Conservation (phyloP, 2,329 filamentous ascomycete species). For the Teratosphaeria zuluensis region DNA sequence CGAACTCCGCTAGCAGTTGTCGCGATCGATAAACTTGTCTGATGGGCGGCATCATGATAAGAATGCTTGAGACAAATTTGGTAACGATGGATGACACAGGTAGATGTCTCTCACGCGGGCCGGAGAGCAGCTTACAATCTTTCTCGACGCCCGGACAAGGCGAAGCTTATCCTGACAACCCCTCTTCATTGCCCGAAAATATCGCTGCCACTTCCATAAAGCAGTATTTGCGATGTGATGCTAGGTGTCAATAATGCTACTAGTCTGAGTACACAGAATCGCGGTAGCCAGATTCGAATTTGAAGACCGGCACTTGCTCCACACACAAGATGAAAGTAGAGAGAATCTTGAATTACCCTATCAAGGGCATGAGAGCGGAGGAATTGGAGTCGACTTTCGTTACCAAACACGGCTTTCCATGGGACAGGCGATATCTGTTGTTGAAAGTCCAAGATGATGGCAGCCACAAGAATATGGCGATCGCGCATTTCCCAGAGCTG, state of each 20-base stretch:
- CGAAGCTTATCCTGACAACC: not conserved
- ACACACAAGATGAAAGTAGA: constrained; percentile 17
- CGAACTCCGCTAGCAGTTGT: too few relatives aligned
- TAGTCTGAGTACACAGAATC: too few relatives aligned
- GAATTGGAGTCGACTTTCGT: constrained; percentile 29
- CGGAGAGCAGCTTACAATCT: too few relatives aligned
- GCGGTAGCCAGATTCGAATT: too few relatives aligned
- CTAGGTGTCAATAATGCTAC: too few relatives aligned
- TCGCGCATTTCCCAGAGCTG: constrained; percentile 31
- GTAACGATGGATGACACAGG: too few relatives aligned
- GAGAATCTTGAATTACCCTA: constrained; percentile 38
- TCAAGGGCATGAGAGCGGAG: constrained; percentile 36
- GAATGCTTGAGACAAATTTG: too few relatives aligned
- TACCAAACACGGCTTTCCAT: constrained; percentile 36
- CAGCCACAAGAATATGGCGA: constrained; percentile 2
- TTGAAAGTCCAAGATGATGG: constrained; percentile 27
- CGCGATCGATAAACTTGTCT: too few relatives aligned
- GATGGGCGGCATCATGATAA: too few relatives aligned
- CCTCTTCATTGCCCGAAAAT: not conserved
- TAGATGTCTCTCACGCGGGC: too few relatives aligned
- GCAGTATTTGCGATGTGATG: too few relatives aligned
- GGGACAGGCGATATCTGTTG: constrained; percentile 37
- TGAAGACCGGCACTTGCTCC: not conserved
- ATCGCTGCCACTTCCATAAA: not conserved
- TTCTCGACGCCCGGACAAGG: too few relatives aligned